phyloP scores from a whole-genome alignment of 768 basidiomycete species.

The Phallus indusiatus region DNA sequence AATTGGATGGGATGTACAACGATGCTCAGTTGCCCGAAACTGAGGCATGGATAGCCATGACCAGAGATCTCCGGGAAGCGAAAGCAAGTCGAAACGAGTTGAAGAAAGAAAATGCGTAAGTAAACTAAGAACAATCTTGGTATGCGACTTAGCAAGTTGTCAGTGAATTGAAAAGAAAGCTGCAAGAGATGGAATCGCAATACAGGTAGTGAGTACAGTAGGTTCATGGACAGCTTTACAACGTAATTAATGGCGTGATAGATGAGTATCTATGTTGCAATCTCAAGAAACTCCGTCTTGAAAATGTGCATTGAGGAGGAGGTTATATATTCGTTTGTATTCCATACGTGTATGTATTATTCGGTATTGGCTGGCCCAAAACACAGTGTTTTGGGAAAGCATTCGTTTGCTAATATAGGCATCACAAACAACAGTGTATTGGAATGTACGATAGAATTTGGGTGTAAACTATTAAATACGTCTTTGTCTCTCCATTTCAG shows the following conservation, averaged over 20 bases:
- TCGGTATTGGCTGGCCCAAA: neutral
- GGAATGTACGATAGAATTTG: neutral
- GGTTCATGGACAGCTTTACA: no score
- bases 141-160: slow-evolving; percentile 9
- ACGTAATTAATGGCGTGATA: no score
- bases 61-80: slow-evolving; percentile 57
- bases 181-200: slow-evolving; percentile 65
- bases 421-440: neutral
- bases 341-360: slow-evolving; percentile 5
- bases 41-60: slow-evolving; percentile 77
- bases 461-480: slow-evolving; percentile 26
- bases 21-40: slow-evolving; percentile 73
- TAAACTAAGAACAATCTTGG: slow-evolving; percentile 12
- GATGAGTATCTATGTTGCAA: slow-evolving; percentile 58
- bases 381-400: no score
- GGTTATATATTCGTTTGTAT: no score
- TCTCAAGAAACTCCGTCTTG: slow-evolving; percentile 36
- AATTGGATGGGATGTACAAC: slow-evolving; percentile 84
- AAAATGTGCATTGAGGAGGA: no score
- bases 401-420: no score
- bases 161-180: slow-evolving; percentile 60
- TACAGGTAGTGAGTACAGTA: slow-evolving; percentile 74
- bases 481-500: slow-evolving; percentile 56
- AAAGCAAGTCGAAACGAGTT: slow-evolving; percentile 72
- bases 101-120: slow-evolving; percentile 73